Evolutionary conservation across 257 asterid genomes (phyloP), one percentile per base, ranked within the genome.

Genomic region (Solanum etuberosum): DNA sequence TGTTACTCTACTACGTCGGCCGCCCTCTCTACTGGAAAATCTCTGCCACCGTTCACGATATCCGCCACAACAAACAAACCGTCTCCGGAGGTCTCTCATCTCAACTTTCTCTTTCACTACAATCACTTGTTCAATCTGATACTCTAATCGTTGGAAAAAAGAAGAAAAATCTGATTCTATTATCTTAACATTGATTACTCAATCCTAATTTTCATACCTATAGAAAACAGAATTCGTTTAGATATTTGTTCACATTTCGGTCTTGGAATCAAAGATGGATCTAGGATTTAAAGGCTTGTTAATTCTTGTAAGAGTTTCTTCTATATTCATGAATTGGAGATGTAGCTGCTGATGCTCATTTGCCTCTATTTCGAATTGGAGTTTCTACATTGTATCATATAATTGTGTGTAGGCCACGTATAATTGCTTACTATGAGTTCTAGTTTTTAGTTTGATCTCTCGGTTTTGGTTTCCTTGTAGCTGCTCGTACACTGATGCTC

Each of bases 1-100:
- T 93, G 23, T 59, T 90, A 27, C 86, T 94, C 18, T 94, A 92
- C 95, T 94, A 93, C 89, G 93, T 92, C 15, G 96, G 98, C 13
- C 97, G 96, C 1, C 98, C 99, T 77, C 95, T 95, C 83, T 95
- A 96, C 93, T 96, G 98, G 98, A 96, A 96, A 91, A 81, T 96
- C 86, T 94, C 97, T 68, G 98, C 98, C 91, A 96, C 99, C 84
- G 40, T 93, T 89, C 96, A 95, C 90, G 98, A 96, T 86, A 95
- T 95, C 90, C 94, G 97, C 87, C 94, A 92, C 91, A 94, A 96
- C 91, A 95, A 92, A 72, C 97, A 95, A 91, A 95, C 98, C 48
- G 96, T 95, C 61, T 93, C 96, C 13, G 95, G 93, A 93, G 99
- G 99, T 94, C 35, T 59, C 78, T 29, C 25, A 23, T 31, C 37